Evolutionary conservation across 257 asterid species (phyloP), one percentile per base, ranked within the genome.

Genomic region (Gardenia jasminoides): DNA sequence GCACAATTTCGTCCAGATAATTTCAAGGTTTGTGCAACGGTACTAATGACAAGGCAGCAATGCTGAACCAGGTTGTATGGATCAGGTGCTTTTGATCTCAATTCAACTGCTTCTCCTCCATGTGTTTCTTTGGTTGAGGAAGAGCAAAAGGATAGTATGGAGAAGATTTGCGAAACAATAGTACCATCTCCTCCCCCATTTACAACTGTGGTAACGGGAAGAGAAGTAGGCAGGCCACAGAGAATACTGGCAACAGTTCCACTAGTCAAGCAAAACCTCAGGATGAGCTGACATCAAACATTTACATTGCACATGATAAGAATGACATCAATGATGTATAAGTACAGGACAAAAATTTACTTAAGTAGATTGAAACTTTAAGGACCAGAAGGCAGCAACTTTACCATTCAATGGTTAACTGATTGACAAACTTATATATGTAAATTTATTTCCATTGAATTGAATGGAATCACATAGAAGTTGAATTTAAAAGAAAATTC

Each of bases 131-230:
- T 96, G 74, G 77, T 84, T 58, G 98, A 86, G 83, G 96, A 81
- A 82, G 91, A 86, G 79, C 93, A 92, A 59, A 88, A 81, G 46
- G 98, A 84, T 64, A 96, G 86, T 68, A 93, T 83, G 65, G 98
- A 88, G 87, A 93, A 96, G 74, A 93, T 87, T 83, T 93, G 97
- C 9, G 99, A 93, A 81, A 92, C 82, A 76, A 96, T 90, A 74
- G 98, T 93, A 76, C 97, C 98, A 54, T 96, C 99, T 75, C 96
- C 99, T 84, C 97, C 97, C 30, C 97, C 99, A 82, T 95, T 93
- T 75, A 96, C 97, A 77, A 93, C 90, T 22, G 98, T 92, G 58
- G 91, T 84, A 74, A 82, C 90, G 17, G 99, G 98, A 77, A 93
- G 88, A 84, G 97, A 93, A 87, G 90, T 91, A 50, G 98, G 97